Evolutionary conservation across 2,329 filamentous ascomycete species (phyloP).

Genomic region (Xenosphaeropsis pyriputrescens): DNA sequence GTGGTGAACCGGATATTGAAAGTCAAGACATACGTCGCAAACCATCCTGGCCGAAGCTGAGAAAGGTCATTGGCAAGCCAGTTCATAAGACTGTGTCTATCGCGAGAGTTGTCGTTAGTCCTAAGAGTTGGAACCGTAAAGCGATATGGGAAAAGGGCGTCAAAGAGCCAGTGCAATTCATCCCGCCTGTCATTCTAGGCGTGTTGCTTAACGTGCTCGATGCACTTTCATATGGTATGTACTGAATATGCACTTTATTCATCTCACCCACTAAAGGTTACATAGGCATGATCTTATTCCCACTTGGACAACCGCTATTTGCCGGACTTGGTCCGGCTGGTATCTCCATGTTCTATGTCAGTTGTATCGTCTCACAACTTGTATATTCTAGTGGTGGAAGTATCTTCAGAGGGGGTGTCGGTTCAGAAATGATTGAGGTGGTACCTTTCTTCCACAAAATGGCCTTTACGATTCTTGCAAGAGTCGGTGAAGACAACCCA

Average conservation of each 20-base stretch:
- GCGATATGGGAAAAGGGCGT: slow-evolving; percentile 49
- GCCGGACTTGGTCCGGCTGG: slow-evolving; percentile 77
- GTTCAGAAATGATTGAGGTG: slow-evolving; percentile 96
- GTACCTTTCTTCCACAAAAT: slow-evolving; percentile 99
- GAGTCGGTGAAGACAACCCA: slow-evolving; percentile 66
- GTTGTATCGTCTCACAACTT: slow-evolving; percentile 86
- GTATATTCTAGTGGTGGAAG: slow-evolving; percentile 77
- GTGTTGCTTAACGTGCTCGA: slow-evolving; percentile 86
- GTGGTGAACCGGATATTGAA: slow-evolving; percentile 16
- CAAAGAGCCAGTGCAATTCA: slow-evolving; percentile 50
- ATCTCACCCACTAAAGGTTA: neutral
- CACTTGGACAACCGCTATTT: slow-evolving; percentile 76
- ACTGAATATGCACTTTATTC: neutral
- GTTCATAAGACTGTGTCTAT: neutral
- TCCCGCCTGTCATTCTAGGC: slow-evolving; percentile 81
- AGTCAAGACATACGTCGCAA: slow-evolving; percentile 7
- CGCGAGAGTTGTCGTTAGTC: slow-evolving; percentile 16
- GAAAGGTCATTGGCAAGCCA: slow-evolving; percentile 7
- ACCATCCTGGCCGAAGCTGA: slow-evolving; percentile 14
- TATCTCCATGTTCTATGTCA: slow-evolving; percentile 97
- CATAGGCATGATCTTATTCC: slow-evolving; percentile 81
- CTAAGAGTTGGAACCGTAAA: slow-evolving; percentile 57
- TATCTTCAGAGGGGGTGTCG: slow-evolving; percentile 79
- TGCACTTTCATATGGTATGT: slow-evolving; percentile 75
- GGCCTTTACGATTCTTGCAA: slow-evolving; percentile 72